phyloP scores from a whole-genome alignment of 2,329 filamentous ascomycete species.

The Achaetomium macrosporum region DNA sequence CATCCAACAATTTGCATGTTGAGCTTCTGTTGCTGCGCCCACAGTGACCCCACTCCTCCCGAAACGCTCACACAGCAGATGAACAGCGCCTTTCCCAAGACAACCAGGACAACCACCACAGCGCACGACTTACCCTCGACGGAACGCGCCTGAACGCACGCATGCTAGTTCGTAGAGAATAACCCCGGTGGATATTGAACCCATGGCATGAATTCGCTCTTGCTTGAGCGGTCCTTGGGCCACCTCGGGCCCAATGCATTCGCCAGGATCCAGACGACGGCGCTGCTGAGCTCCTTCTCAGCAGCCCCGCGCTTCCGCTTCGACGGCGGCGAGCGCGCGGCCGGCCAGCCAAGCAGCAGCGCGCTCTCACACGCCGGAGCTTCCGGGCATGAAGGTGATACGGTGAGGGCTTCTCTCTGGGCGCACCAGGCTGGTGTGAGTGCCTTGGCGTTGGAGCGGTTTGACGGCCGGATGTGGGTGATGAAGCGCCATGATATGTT shows the following conservation, averaged over 20 bases:
- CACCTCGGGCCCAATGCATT: constrained; percentile 58
- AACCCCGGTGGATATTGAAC: background rate
- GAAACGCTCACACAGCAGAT: too few species aligned
- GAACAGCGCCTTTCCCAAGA: too few species aligned
- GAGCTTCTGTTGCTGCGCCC: too few species aligned
- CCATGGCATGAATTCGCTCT: constrained; percentile 60
- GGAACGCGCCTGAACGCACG: too few species aligned
- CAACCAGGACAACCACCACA: too few species aligned
- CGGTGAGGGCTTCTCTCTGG: constrained; percentile 35
- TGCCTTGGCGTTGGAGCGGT: constrained; percentile 71
- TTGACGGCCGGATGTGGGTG: constrained; percentile 67
- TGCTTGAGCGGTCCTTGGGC: constrained; percentile 72
- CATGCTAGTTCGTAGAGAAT: too few species aligned
- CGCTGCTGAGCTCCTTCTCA: constrained; percentile 63
- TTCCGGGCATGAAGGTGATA: background rate
- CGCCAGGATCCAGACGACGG: constrained; percentile 57
- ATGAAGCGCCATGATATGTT: background rate
- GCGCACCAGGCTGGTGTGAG: constrained; percentile 77
- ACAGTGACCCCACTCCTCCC: too few species aligned
- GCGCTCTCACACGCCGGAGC: background rate
- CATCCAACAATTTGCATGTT: too few species aligned
- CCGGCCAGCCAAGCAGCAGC: constrained; percentile 18
- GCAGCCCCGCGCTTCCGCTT: constrained; percentile 64
- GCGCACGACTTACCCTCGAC: too few species aligned
- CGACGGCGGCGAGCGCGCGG: constrained; percentile 49